Conservation (phyloP, 1,284 basidiomycete species). For the Sphagnurus paluster region DNA sequence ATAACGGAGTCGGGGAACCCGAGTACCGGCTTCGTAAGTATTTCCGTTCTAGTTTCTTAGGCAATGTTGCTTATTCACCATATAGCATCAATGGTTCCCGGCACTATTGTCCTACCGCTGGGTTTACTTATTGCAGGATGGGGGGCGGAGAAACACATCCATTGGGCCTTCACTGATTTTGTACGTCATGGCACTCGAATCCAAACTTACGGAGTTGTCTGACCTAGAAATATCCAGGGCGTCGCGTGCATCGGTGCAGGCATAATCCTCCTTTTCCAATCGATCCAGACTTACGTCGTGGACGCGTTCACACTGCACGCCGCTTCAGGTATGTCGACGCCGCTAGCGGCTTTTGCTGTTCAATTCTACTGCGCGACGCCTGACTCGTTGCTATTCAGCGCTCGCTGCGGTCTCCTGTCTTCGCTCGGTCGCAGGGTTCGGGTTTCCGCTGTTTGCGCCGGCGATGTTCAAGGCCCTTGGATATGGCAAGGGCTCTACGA, state of each 20-base stretch:
- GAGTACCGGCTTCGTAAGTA: slow-evolving; percentile 54
- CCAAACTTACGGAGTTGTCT: no score
- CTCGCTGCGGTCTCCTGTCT: slow-evolving; percentile 57
- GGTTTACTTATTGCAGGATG: slow-evolving; percentile 70
- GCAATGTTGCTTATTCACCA: no score
- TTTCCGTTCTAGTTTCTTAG: background rate
- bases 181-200: slow-evolving; percentile 34
- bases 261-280: slow-evolving; percentile 55
- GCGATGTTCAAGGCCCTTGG: slow-evolving; percentile 63
- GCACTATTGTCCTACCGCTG: slow-evolving; percentile 47
- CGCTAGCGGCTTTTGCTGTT: background rate
- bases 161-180: slow-evolving; percentile 71
- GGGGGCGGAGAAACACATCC: slow-evolving; percentile 52
- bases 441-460: slow-evolving; percentile 70
- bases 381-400: slow-evolving; percentile 36
- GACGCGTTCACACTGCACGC: slow-evolving; percentile 68
- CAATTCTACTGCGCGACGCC: slow-evolving; percentile 21
- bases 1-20: slow-evolving; percentile 56
- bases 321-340: slow-evolving; percentile 46
- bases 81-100: slow-evolving; percentile 22
- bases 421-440: slow-evolving; percentile 61
- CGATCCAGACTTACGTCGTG: slow-evolving; percentile 64
- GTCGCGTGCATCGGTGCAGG: slow-evolving; percentile 56
- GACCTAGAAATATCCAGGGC: slow-evolving; percentile 39
- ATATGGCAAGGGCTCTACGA: slow-evolving; percentile 63